Base-by-base conservation (phyloP, 2,329 filamentous ascomycete species). In the Alternaria ventricosa region DNA sequence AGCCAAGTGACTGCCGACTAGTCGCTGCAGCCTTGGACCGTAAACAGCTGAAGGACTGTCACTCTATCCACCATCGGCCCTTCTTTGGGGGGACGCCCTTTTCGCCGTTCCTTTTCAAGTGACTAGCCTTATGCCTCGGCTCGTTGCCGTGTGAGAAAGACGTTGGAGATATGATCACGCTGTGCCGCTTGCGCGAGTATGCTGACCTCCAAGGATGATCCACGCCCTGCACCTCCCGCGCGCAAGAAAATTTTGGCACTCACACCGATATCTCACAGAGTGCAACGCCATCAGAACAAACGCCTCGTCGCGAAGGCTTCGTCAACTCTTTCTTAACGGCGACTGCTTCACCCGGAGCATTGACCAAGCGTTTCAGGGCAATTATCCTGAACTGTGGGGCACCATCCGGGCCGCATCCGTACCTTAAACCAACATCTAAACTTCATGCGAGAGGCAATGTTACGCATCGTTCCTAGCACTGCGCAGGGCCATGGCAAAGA, bases 381-480 rank as follows among this genome's bases (percentile, higher is more conserved):
- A 53, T 57, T 43, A 28, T 53, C 30, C 47, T 49, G 47, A 36
- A 33, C 27, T 57, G 58, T 61, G 62, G 53, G 53, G 53, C 58
- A 33, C 62, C 33, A 61, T 58, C 47, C 62, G 62, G 58, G 54
- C 58, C 62, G 55, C 49, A 56, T 55, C 59, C 59, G 49, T 57
- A 62, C 60, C 60, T 62, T 62, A 62, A 59, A 54, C 49, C 47
- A 47, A 62, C 60, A 47, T 47, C 60, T 44, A 58, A 57, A 58
- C 25, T 41, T 57, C 25, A 46, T 46, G 46, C 25, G 18, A 23
- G 28, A 36, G 45, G n/a, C 46, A n/a, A 46, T 46, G 54, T 56
- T 53, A 28, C 55, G 47, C 59, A 13, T 57, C 41, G 28, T 56
- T 51, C 27, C 28, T 51, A 27, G 46, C 44, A 46, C 41, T 44